Base-by-base conservation (phyloP, 1,284 basidiomycete species). In the Ustilago tritici region DNA sequence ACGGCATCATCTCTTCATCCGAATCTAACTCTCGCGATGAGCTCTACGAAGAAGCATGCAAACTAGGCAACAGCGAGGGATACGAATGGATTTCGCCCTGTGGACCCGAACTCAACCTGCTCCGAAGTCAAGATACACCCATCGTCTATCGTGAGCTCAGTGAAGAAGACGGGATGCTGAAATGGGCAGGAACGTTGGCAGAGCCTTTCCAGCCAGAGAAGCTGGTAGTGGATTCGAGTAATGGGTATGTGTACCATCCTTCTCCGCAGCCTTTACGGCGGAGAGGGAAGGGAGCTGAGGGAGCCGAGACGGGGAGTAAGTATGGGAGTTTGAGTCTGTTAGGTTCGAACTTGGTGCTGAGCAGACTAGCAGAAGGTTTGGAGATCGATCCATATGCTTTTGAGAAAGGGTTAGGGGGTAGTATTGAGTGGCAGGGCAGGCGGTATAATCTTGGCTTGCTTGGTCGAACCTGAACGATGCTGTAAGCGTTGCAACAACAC, bases 171-270 rank as follows among this genome's bases (percentile, higher is more conserved):
- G 58, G 73, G 53, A 76, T 76, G 49, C 68, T 86, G 8, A 70
- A 60, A 6, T 86, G 82, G 66, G 85, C 76, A 2, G 84, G 85
- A 0, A 69, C 62, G 3, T 49, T 84, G 2, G 32, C 56, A 3
- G 62, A 54, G 8, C 59, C 63, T 2, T 86, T 86, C 52, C 58
- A 69, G 4, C 83, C 85, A 0, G 55, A 73, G 2, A 14, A 59
- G 5, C 68, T 86, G 7, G 61, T 70, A 14, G 77, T 82, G 17
- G 84, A 85, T 63, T 56, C 68, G 2, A 28, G 17, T 3, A 79
- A 79, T 7, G 86, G 86, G 6, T 86, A 85, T 49, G 75, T 86
- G 2, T 86, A 84, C 46, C 86, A 86, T 60, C 86, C 85, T 1
- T 86, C 83, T 1, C 85, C 85, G 0, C 31, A 55, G 9, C 54